Conservation (phyloP, 768 basidiomycete species). For the Rhodotorula sphaerocarpa region DNA sequence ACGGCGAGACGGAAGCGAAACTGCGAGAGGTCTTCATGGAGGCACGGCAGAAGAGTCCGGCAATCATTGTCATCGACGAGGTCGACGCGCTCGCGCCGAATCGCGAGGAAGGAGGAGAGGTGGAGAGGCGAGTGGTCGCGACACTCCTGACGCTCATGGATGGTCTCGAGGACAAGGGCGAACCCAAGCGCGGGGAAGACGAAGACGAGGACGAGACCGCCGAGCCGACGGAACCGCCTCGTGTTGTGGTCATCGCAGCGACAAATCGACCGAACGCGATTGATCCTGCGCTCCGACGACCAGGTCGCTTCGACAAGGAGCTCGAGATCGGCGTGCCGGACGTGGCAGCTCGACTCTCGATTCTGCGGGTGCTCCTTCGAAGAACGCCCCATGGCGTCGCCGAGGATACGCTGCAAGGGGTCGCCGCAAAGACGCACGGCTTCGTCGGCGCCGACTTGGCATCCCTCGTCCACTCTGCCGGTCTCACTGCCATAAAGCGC, state of each 20-base stretch:
- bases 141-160: conserved; percentile 90
- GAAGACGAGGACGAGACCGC: conserved; percentile 19
- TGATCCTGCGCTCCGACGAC: conserved; percentile 80
- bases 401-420: conserved; percentile 53
- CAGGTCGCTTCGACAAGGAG: conserved; percentile 87
- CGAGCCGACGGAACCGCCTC: conserved; percentile 34
- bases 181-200: conserved; percentile 51
- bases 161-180: conserved; percentile 51
- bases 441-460: conserved; percentile 95
- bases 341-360: conserved; percentile 69
- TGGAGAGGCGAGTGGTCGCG: conserved; percentile 91
- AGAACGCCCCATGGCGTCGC: conserved; percentile 70
- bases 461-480: conserved; percentile 85
- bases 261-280: conserved; percentile 94
- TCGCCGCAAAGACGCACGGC: conserved; percentile 74
- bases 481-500: conserved; percentile 80
- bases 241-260: conserved; percentile 90
- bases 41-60: conserved; percentile 71
- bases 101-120: conserved; percentile 85
- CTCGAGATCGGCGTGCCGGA: conserved; percentile 94
- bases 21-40: conserved; percentile 82
- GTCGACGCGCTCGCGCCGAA: conserved; percentile 88
- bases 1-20: conserved; percentile 90
- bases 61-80: conserved; percentile 91
- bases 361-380: conserved; percentile 71